phyloP scores from a whole-genome alignment of 805 yeast genomes.

The Candida caryicola region DNA sequence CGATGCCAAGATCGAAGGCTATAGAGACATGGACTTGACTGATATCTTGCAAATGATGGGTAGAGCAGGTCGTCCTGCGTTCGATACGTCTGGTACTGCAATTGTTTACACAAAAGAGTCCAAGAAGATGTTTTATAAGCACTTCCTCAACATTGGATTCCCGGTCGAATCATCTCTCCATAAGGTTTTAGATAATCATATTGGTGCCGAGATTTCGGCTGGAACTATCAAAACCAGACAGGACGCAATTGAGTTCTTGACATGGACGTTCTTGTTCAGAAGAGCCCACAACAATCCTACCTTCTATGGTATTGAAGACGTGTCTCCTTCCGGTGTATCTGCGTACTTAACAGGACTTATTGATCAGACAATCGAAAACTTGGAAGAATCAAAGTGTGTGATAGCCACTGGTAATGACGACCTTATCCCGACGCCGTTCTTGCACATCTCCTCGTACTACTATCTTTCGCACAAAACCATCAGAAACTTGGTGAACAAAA shows the following conservation, averaged over 20 bases:
- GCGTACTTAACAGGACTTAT: conserved; percentile 60
- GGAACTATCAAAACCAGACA: conserved; percentile 64
- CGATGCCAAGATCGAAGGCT: conserved; percentile 63
- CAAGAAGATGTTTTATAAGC: conserved; percentile 73
- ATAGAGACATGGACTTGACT: conserved; percentile 77
- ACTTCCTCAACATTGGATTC: conserved; percentile 73
- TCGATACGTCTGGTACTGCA: conserved; percentile 74
- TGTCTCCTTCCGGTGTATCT: conserved; percentile 52
- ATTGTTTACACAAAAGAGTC: conserved; percentile 74
- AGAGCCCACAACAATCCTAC: conserved; percentile 77
- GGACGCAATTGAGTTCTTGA: conserved; percentile 69
- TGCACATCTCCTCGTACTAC: conserved; percentile 85
- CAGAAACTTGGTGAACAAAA: conserved; percentile 58
- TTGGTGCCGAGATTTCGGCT: conserved; percentile 76
- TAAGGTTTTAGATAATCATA: conserved; percentile 71
- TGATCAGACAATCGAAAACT: conserved; percentile 63
- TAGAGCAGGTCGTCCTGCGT: conserved; percentile 80
- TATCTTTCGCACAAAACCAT: conserved; percentile 90
- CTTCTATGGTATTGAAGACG: conserved; percentile 69
- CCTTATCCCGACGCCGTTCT: conserved; percentile 70
- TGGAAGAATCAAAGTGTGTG: conserved; percentile 73
- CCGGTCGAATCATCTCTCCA: conserved; percentile 81
- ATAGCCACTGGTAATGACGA: conserved; percentile 44
- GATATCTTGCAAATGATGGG: conserved; percentile 78
- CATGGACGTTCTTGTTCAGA: conserved; percentile 74